phyloP scores from a whole-genome alignment of 495 filamentous ascomycete genomes.

The Elasticomyces elasticus region DNA sequence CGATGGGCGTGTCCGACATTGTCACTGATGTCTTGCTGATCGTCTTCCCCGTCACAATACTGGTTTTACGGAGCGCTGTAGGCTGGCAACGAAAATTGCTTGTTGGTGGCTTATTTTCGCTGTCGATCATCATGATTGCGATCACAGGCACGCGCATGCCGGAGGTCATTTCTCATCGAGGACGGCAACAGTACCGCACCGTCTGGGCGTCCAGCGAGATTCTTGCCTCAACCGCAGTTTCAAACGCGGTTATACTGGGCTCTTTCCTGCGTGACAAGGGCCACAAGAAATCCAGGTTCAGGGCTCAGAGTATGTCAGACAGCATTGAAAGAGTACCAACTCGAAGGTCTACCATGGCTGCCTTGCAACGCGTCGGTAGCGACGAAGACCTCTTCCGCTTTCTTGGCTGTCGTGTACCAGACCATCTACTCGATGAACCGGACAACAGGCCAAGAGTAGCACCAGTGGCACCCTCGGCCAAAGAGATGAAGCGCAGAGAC shows the following conservation, averaged over 20 bases:
- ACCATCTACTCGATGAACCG: conserved; percentile 22
- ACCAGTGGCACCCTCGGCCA: conserved; percentile 19
- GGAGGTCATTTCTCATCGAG: conserved; percentile 25
- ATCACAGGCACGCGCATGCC: conserved; percentile 33
- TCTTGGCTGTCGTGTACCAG: conserved; percentile 28
- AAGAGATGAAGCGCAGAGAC: conserved; percentile 7
- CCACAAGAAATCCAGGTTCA: conserved; percentile 33
- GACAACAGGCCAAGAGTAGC: conserved; percentile 21
- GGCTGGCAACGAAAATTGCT: conserved; percentile 42
- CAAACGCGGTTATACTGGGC: conserved; percentile 34
- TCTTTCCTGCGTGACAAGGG: conserved; percentile 37
- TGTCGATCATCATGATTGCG: conserved; percentile 66
- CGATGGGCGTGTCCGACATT: conserved; percentile 77
- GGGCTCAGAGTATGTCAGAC: conserved; percentile 26
- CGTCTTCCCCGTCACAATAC: conserved; percentile 79
- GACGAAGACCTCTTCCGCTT: conserved; percentile 34
- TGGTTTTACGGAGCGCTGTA: conserved; percentile 65
- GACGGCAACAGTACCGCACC: conserved; percentile 34
- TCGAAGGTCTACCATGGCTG: conserved; percentile 25
- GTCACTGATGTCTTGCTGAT: conserved; percentile 81
- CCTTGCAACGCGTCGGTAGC: conserved; percentile 24
- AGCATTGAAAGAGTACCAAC: conserved; percentile 28
- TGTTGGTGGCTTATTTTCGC: conserved; percentile 65
- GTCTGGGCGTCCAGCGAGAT: conserved; percentile 34
- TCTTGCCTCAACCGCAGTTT: conserved; percentile 32